phyloP scores from a whole-genome alignment of 176 grass and related monocot species.

The Triticum dicoccoides region DNA sequence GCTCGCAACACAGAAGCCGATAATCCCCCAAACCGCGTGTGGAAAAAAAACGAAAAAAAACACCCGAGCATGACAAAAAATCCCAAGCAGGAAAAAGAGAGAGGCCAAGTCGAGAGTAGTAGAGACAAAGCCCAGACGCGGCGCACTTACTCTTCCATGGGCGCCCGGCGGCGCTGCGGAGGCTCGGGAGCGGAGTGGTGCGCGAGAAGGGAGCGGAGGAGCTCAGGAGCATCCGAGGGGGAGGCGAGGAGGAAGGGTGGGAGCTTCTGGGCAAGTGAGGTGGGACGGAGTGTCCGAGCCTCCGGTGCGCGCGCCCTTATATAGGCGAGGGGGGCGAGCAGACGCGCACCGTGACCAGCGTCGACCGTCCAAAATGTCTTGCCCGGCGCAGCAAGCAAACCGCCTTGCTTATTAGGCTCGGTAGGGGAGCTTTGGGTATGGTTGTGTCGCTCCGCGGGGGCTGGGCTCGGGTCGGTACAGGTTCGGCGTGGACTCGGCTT shows the following conservation, averaged over 20 bases:
- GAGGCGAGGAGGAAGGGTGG: too few relatives aligned
- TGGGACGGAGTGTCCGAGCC: not conserved
- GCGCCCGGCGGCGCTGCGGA: not conserved
- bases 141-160: conserved; percentile 35
- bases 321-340: not conserved
- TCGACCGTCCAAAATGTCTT: not conserved
- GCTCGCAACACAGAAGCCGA: not conserved
- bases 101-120: too few relatives aligned
- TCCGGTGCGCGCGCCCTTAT: not conserved
- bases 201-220: not conserved
- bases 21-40: not conserved
- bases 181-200: not conserved
- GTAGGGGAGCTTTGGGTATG: too few relatives aligned
- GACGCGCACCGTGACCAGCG: not conserved
- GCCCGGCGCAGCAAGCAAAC: conserved; percentile 15
- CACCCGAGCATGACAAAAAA: too few relatives aligned
- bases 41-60: not conserved
- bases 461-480: too few relatives aligned
- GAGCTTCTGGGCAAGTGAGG: not conserved
- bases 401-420: not conserved
- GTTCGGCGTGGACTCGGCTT: too few relatives aligned
- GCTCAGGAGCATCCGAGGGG: not conserved
- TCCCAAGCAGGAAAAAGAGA: not conserved
- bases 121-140: not conserved
- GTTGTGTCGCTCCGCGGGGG: too few relatives aligned